Percentiles rank a stretch among this genome's conserved stretches.
phyloP scores from a whole-genome alignment of 2,329 filamentous ascomycete genomes.

The Penicillium psychrosexuale region DNA sequence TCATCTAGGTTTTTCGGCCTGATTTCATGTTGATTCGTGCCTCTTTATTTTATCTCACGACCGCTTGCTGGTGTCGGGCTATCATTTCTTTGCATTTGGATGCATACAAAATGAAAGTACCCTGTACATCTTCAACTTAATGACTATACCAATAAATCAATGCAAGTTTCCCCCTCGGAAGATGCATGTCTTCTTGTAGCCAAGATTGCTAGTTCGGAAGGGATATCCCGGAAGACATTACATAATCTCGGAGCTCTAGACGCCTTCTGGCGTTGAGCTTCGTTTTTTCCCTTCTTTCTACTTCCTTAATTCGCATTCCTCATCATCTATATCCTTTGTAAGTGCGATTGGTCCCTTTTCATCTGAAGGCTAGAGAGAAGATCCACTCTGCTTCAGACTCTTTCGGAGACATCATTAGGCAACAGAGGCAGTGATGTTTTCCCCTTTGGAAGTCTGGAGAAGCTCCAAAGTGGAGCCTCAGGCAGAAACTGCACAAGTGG shows the following conservation, averaged over 20 bases:
- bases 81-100: neutral
- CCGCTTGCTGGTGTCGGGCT: neutral
- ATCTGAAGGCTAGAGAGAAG: neutral
- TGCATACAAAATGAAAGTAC: neutral
- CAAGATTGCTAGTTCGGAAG: conserved; percentile 1
- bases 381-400: neutral
- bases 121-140: neutral
- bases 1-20: neutral
- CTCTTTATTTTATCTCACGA: neutral
- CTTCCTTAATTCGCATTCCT: conserved; percentile 12
- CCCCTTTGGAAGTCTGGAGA: conserved; percentile 4
- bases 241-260: conserved; percentile 20
- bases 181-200: neutral
- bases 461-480: conserved; percentile 14
- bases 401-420: neutral
- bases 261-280: conserved; percentile 23
- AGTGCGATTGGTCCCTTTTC: conserved; percentile 5
- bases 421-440: neutral
- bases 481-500: conserved; percentile 20
- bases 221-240: conserved; percentile 10
- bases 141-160: neutral
- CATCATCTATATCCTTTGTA: conserved; percentile 18
- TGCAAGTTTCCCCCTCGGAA: neutral
- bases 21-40: neutral
- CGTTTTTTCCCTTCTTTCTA: conserved; percentile 21